Base-by-base conservation (phyloP, 176 grass and related monocot species). In the Carex cristatella region DNA sequence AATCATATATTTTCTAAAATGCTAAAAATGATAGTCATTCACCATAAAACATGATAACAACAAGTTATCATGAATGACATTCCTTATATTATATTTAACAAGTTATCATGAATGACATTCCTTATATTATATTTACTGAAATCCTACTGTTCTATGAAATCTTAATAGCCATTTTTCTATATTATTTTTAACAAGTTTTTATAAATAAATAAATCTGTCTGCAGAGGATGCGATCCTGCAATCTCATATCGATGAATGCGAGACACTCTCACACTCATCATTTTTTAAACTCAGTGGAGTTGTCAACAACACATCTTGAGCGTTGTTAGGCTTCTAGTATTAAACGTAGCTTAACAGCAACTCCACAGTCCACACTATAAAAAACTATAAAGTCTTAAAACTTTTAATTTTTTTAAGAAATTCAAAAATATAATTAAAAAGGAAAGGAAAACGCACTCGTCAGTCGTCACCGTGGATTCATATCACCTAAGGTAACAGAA, bases 301-400 rank as follows among this genome's bases (percentile, higher is more conserved):
- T 81, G 37, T 65, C 38, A 40, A 40, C 33, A 77, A 30, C 49
- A 48, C 73, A 56, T 32, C 74, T 33, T 57, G 13, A 78, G 28
- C 13, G 27, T 35, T 8, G 28, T 42, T 71, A 57, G 74, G 35
- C 28, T 33, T 78, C 12, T 78, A 56, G n/a, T 57, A 78, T 53
- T 53, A 83, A 83, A 83, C 81, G 81, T 68, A 68, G 40, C 81
- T 83, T 83, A 83, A 83, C 81, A 83, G 81, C 81, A 83, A 83
- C 81, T 54, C 15, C 63, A 60, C 46, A 83, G 44, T 54, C 8
- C 63, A 60, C 46, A 63, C 23, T 63, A 44, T 35, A 35, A 35
- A 35, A 35, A 35, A 3, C 3, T 35, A n/a, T 0, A 81, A 81
- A 57, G 35, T 74, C 79, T 44, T 7, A 46, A 60, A 82, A 82